phyloP scores from a whole-genome alignment of 176 grass and related monocot species.

The Tillandsia leiboldiana region DNA sequence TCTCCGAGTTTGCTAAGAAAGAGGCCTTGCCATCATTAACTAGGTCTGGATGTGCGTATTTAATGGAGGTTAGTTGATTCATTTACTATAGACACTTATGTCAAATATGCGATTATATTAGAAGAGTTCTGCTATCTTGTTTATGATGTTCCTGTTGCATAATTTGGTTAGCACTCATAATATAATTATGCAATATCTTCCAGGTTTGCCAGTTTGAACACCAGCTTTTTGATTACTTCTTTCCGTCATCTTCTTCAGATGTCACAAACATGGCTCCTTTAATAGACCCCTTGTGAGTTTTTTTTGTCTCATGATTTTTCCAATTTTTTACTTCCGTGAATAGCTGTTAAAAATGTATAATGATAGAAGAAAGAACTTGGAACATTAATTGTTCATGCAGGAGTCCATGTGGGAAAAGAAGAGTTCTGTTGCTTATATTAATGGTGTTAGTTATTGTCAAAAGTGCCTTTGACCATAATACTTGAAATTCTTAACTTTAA shows the following conservation, averaged over 20 bases:
- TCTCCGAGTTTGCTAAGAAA: slow-evolving; percentile 76
- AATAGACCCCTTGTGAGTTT: slow-evolving; percentile 87
- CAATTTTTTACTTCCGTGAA: too few species aligned
- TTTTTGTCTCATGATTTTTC: not conserved
- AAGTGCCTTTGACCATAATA: too few species aligned
- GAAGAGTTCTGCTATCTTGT: slow-evolving; percentile 29
- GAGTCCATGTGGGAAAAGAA: too few species aligned
- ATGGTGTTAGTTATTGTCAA: too few species aligned
- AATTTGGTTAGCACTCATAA: not conserved
- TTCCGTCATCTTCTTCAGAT: slow-evolving; percentile 77
- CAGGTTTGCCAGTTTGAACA: slow-evolving; percentile 99
- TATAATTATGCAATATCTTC: slow-evolving; percentile 15
- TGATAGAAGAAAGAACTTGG: not conserved
- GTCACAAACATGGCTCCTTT: slow-evolving; percentile 71
- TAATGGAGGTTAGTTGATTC: slow-evolving; percentile 64
- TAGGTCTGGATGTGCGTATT: slow-evolving; percentile 91
- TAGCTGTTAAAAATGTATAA: not conserved
- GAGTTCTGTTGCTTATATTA: too few species aligned
- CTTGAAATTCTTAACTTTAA: too few species aligned
- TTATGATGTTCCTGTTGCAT: not conserved
- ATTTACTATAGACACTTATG: slow-evolving; percentile 1
- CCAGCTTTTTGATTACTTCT: slow-evolving; percentile 97
- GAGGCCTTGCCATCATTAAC: slow-evolving; percentile 89
- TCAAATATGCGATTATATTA: not conserved
- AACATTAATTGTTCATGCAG: not conserved